Percentiles rank a stretch among this genome's conserved stretches.
These are phyloP conservation scores for Aschersonia sp. DNA, from an alignment of 2,329 filamentous ascomycete genomes.

Conservation along the genomic window DNA sequence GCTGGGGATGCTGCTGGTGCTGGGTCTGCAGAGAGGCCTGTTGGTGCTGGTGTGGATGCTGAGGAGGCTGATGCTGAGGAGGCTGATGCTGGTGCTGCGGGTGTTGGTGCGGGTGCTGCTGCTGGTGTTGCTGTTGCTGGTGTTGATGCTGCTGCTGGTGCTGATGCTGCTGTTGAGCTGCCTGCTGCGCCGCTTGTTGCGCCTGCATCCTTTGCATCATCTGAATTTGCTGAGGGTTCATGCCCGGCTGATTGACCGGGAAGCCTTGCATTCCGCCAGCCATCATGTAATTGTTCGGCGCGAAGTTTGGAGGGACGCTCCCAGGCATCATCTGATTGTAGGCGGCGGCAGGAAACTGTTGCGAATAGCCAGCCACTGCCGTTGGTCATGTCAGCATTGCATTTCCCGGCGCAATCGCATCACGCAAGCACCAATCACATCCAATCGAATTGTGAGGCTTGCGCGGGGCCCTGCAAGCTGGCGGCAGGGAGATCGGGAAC, in stretches of 20 bases:
- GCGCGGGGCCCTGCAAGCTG: too few species aligned
- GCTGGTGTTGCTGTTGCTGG: conserved; percentile 9
- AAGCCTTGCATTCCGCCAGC: conserved; percentile 36
- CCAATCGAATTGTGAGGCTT: too few species aligned
- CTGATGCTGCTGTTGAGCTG: conserved; percentile 15
- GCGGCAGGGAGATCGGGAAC: background rate
- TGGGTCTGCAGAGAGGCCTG: conserved; percentile 9
- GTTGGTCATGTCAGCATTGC: conserved; percentile 5
- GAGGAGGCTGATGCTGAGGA: conserved; percentile 9
- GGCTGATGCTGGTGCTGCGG: conserved; percentile 1
- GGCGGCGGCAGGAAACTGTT: conserved; percentile 41
- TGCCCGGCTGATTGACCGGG: conserved; percentile 36
- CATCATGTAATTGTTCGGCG: conserved; percentile 33
- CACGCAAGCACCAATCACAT: too few species aligned
- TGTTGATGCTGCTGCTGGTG: conserved; percentile 16
- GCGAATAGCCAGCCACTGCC: conserved; percentile 41
- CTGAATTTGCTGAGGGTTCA: conserved; percentile 30
- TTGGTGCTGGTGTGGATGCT: conserved; percentile 16
- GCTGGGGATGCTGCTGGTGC: conserved; percentile 3
- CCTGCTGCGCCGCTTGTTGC: conserved; percentile 7
- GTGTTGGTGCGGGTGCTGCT: conserved; percentile 1
- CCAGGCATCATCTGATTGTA: conserved; percentile 39
- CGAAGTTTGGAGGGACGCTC: conserved; percentile 37
- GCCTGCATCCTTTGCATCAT: conserved; percentile 29
- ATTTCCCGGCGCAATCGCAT: background rate